These are phyloP conservation scores for Strigomonas galati DNA, from an alignment of 208 protist genomes.

Conservation along the genomic window DNA sequence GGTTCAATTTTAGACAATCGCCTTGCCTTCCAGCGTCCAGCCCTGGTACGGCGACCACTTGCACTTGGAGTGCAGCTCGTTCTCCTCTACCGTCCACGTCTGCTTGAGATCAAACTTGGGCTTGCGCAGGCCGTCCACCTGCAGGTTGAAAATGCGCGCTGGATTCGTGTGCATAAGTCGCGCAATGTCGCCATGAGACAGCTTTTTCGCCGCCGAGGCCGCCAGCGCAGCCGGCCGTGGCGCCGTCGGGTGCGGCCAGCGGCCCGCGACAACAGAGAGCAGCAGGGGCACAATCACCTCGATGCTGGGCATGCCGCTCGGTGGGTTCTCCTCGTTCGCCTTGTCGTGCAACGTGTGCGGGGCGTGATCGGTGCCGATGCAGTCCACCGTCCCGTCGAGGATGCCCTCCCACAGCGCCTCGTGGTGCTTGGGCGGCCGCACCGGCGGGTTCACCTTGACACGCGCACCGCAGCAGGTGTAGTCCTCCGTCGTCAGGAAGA, in stretches of 20 bases:
- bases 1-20: slow-evolving; percentile 13
- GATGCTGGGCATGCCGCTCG: slow-evolving; percentile 92
- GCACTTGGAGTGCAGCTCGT: slow-evolving; percentile 77
- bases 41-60: slow-evolving; percentile 84
- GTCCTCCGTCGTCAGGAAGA: slow-evolving; percentile 82
- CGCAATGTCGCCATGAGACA: slow-evolving; percentile 39
- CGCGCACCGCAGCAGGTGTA: slow-evolving; percentile 66
- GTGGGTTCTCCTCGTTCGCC: slow-evolving; percentile 48
- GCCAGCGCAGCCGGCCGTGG: slow-evolving; percentile 44
- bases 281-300: slow-evolving; percentile 91
- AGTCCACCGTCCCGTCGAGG: slow-evolving; percentile 88
- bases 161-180: slow-evolving; percentile 77
- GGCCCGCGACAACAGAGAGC: slow-evolving; percentile 67
- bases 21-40: slow-evolving; percentile 63
- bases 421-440: slow-evolving; percentile 71
- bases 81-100: slow-evolving; percentile 59
- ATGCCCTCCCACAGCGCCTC: slow-evolving; percentile 89
- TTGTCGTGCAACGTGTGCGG: slow-evolving; percentile 92
- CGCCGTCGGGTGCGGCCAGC: slow-evolving; percentile 68
- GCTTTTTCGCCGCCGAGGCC: slow-evolving; percentile 9
- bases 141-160: slow-evolving; percentile 68
- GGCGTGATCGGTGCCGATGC: slow-evolving; percentile 94
- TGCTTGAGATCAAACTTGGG: slow-evolving; percentile 41
- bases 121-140: slow-evolving; percentile 19
- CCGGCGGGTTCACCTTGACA: slow-evolving; percentile 85